Evolutionary conservation across 2,329 filamentous ascomycete genomes (phyloP).

Genomic region (Botrytis cinerea): DNA sequence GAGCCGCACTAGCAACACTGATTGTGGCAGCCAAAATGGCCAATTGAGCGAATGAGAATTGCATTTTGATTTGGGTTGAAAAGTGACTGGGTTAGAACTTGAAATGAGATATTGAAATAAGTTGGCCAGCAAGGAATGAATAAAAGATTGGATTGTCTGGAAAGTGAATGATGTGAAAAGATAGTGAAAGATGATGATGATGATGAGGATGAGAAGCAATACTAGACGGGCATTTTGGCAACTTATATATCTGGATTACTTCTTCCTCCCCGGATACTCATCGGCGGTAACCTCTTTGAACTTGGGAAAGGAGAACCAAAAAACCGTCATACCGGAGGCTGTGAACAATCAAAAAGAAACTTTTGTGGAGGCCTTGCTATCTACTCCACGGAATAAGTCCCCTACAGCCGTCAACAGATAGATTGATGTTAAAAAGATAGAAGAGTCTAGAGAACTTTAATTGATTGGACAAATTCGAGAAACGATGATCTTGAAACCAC

Average conservation of each 20-base stretch:
- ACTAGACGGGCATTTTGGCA: neutral
- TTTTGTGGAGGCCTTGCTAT: neutral
- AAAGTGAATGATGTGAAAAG: neutral
- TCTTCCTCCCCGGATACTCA: neutral
- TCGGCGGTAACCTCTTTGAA: neutral
- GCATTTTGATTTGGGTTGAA: constrained; percentile 4
- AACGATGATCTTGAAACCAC: constrained; percentile 2
- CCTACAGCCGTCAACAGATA: neutral
- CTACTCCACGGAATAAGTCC: neutral
- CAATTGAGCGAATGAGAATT: constrained; percentile 17
- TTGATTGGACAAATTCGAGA: neutral
- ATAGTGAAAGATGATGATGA: neutral
- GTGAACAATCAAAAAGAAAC: constrained; percentile 18
- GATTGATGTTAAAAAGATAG: neutral
- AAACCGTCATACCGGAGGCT: neutral
- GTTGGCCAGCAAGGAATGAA: constrained; percentile 6
- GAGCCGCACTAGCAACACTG: constrained; percentile 4
- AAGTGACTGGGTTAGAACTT: neutral
- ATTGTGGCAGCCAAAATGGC: constrained; percentile 4
- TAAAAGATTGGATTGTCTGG: neutral
- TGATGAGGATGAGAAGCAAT: neutral
- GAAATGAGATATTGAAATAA: neutral
- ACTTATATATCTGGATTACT: neutral
- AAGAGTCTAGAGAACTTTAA: neutral
- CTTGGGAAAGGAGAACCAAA: neutral